Evolutionary conservation across 2,329 filamentous ascomycete species (phyloP).

Genomic region (Pyricularia grisea): DNA sequence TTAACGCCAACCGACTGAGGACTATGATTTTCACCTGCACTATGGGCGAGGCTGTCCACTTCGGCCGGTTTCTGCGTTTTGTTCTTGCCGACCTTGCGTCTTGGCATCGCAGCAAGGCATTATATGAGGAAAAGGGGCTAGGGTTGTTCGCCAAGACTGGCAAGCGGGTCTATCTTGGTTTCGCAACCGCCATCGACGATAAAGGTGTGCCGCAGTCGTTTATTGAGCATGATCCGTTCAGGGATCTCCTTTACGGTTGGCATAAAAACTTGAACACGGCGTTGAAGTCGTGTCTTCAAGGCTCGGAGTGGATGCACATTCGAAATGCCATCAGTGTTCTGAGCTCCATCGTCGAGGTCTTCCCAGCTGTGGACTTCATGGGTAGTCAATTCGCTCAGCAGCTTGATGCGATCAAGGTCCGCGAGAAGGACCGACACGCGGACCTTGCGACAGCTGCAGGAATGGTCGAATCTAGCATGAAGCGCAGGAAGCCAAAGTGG

Average conservation of each 20-base stretch:
- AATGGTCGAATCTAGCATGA: conserved; percentile 61
- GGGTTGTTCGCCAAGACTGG: conserved; percentile 44
- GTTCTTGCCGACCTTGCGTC: conserved; percentile 67
- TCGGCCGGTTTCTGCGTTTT: conserved; percentile 85
- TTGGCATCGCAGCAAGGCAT: conserved; percentile 72
- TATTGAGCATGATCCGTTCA: conserved; percentile 78
- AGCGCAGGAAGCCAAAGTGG: conserved; percentile 58
- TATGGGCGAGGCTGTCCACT: conserved; percentile 79
- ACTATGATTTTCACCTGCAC: conserved; percentile 83
- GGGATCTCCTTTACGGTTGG: conserved; percentile 80
- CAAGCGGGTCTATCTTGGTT: conserved; percentile 58
- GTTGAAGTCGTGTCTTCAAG: conserved; percentile 71
- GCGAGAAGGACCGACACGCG: conserved; percentile 55
- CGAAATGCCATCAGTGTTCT: conserved; percentile 88
- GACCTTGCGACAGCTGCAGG: conserved; percentile 67
- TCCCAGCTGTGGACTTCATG: conserved; percentile 86
- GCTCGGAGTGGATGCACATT: conserved; percentile 94
- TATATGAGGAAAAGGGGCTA: conserved; percentile 77
- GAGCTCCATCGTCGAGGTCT: conserved; percentile 69
- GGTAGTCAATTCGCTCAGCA: conserved; percentile 57
- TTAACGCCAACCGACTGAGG: conserved; percentile 72
- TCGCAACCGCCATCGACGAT: conserved; percentile 62
- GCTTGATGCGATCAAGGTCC: conserved; percentile 54
- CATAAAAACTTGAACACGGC: conserved; percentile 74
- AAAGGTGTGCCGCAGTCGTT: conserved; percentile 63